These are phyloP conservation scores for Botrytis porri DNA, from an alignment of 2,329 filamentous ascomycete genomes.

Conservation along the genomic window DNA sequence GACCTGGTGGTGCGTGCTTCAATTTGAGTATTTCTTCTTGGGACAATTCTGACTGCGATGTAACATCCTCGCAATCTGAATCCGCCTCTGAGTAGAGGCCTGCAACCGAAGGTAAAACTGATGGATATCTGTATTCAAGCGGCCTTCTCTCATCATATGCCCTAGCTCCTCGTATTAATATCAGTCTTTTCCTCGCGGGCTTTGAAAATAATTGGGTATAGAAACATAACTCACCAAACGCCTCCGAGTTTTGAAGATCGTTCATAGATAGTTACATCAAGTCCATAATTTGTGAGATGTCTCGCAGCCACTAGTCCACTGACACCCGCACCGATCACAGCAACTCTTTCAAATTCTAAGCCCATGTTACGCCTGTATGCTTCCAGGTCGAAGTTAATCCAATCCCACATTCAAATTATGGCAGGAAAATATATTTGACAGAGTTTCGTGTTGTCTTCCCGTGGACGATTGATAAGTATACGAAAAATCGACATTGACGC, in stretches of 20 bases:
- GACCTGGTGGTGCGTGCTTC: constrained; percentile 32
- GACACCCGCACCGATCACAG: constrained; percentile 51
- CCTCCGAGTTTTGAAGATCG: constrained; percentile 51
- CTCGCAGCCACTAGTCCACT: constrained; percentile 48
- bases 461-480: background rate
- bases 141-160: constrained; percentile 32
- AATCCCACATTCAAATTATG: constrained; percentile 10
- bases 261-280: constrained; percentile 54
- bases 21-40: constrained; percentile 20
- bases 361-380: constrained; percentile 9
- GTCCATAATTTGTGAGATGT: constrained; percentile 45
- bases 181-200: background rate
- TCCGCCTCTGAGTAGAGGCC: constrained; percentile 21
- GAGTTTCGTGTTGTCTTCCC: background rate
- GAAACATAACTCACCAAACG: constrained; percentile 43
- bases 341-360: constrained; percentile 35
- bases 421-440: background rate
- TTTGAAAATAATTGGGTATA: background rate
- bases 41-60: background rate
- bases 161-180: constrained; percentile 21
- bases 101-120: constrained; percentile 28
- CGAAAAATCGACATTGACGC: background rate
- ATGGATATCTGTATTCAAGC: constrained; percentile 30
- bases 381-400: constrained; percentile 7
- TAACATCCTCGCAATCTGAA: constrained; percentile 6